Conservation (phyloP, 768 basidiomycete genomes). For the Suillus subaureus region DNA sequence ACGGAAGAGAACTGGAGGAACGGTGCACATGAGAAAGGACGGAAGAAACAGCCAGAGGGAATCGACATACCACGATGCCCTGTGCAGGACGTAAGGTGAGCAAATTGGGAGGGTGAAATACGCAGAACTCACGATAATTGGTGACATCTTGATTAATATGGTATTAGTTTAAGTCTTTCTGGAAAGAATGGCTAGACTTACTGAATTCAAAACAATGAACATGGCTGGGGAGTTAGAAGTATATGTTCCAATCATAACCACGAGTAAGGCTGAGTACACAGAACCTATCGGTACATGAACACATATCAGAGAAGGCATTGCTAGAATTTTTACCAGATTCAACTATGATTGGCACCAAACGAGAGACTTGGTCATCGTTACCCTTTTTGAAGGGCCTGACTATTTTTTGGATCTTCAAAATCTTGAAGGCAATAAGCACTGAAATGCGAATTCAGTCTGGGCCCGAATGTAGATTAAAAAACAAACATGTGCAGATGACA, state of each 20-base stretch:
- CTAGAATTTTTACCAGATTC: slow-evolving; percentile 21
- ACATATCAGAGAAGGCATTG: neutral
- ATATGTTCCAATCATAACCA: slow-evolving; percentile 22
- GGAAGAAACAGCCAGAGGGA: neutral
- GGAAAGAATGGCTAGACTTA: slow-evolving; percentile 4
- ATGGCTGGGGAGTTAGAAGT: slow-evolving; percentile 15
- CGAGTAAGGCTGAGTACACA: slow-evolving; percentile 20
- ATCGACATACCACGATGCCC: slow-evolving; percentile 22
- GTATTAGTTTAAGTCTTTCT: neutral
- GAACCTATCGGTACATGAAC: slow-evolving; percentile 13
- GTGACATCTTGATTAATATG: slow-evolving; percentile 12
- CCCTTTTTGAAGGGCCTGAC: slow-evolving; percentile 10
- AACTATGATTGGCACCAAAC: slow-evolving; percentile 20
- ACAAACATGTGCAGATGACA: slow-evolving; percentile 30
- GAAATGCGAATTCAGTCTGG: neutral
- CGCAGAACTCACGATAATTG: slow-evolving; percentile 19
- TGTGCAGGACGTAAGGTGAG: neutral
- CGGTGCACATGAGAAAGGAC: slow-evolving; percentile 1
- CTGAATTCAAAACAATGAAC: slow-evolving; percentile 22
- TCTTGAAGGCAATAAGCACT: slow-evolving; percentile 27
- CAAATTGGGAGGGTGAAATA: neutral
- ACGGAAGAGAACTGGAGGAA: slow-evolving; percentile 25
- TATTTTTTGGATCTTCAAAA: slow-evolving; percentile 25
- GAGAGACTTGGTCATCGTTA: slow-evolving; percentile 10
- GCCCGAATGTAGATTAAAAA: neutral